Conservation (phyloP, 1,284 basidiomycete species). For the Naganishia sp. region DNA sequence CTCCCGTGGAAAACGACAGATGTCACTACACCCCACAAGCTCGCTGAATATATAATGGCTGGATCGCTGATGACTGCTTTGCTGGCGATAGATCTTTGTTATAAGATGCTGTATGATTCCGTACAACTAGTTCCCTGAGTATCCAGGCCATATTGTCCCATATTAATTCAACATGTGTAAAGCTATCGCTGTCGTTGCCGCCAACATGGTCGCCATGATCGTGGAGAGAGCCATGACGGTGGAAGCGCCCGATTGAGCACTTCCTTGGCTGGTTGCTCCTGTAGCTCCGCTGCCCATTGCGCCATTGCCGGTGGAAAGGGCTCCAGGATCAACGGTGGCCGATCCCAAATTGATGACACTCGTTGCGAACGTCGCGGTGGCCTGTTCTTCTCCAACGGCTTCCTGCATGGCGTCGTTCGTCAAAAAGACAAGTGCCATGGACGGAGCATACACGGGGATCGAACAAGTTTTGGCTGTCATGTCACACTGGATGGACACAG, state of each 20-base stretch:
- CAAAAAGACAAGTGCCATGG: conserved; percentile 71
- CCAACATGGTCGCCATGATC: conserved; percentile 1
- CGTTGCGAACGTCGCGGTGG: conserved; percentile 62
- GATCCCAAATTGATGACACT: conserved; percentile 45
- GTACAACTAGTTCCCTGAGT: conserved; percentile 1
- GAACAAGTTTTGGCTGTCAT: conserved; percentile 59
- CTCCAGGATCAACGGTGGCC: conserved; percentile 47
- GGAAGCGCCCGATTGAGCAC: conserved; percentile 6
- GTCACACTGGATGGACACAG: conserved; percentile 62
- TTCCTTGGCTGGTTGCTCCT: conserved; percentile 26
- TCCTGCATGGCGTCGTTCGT: conserved; percentile 56
- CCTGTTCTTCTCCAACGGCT: conserved; percentile 47
- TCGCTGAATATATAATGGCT: too few relatives aligned
- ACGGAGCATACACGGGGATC: conserved; percentile 68
- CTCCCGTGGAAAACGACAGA: too few relatives aligned
- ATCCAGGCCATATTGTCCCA: too few relatives aligned
- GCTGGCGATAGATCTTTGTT: too few relatives aligned
- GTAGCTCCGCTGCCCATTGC: conserved; percentile 37
- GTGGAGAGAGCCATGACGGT: conserved; percentile 4
- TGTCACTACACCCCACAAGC: too few relatives aligned
- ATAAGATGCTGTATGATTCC: neutral
- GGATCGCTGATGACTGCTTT: too few relatives aligned
- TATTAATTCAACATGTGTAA: conserved; percentile 3
- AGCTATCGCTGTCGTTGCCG: conserved; percentile 1
- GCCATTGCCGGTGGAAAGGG: conserved; percentile 53